Evolutionary conservation across 2,329 filamentous ascomycete species (phyloP), one percentile per base, ranked within the genome.

Genomic region (Fusarium fracticaudum): DNA sequence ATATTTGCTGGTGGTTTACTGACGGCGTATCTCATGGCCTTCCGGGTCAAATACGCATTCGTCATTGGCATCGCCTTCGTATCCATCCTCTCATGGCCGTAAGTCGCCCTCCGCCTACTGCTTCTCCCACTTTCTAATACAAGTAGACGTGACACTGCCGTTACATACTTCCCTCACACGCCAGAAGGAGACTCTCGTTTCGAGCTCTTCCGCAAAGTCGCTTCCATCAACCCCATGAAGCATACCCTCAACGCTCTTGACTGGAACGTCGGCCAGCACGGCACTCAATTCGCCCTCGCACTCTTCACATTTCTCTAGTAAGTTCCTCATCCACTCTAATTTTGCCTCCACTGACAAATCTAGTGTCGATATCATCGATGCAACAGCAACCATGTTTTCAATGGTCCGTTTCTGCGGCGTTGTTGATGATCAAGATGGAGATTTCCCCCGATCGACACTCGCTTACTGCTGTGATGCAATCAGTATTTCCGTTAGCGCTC

Each of bases 61-160:
- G 93, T 96, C 71, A 88, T 90, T 37, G 93, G 93, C 15, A 96
- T 96, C 60, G 81, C 93, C 29, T 86, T 96, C 18, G 93, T 95
- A 24, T 93, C 91, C 41, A 92, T 95, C 80, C 93, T 94, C 79
- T 95, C 93, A 17, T 96, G 93, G 93, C 93, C 93, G 1, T 88
- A 93, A 33, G 84, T 86, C 9, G n/a, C 6, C 29, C 5, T 2
- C 1, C 7, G 1, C 10, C 13, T 15, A 1, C 1, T 10, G 6
- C 18, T 1, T n/a, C 5, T 14, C 8, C 4, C 0, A 3, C 1
- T 6, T 4, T 35, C 60, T 66, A 12, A 74, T 8, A 8, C 1
- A 5, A 20, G 7, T 31, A 76, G 74, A n/a, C 75, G 75, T 8
- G 43, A 44, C 5, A 95, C 93, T 0, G 80, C 87, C 0, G 90